A percentile compares a stretch with the other conserved stretches of the same genome.
These are phyloP conservation scores for Candida suzukii DNA, from an alignment of 805 yeast species.

Conservation along the genomic window DNA sequence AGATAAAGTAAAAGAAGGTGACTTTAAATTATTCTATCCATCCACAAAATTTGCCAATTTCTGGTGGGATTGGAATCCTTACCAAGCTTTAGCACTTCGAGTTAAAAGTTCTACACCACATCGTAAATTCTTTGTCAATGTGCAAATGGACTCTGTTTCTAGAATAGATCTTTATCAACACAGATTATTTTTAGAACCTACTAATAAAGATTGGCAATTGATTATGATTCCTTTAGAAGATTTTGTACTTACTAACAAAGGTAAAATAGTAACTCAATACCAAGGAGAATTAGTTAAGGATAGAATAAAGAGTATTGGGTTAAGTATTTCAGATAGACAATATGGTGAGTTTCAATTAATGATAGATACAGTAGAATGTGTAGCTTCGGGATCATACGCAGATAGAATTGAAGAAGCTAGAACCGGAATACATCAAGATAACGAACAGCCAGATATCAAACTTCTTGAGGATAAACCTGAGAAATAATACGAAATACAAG, in stretches of 20 bases:
- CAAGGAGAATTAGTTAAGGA: slow-evolving; percentile 53
- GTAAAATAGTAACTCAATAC: slow-evolving; percentile 45
- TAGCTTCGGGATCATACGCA: slow-evolving; percentile 47
- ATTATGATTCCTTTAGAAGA: slow-evolving; percentile 59
- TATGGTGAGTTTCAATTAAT: slow-evolving; percentile 69
- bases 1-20: slow-evolving; percentile 44
- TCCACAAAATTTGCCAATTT: slow-evolving; percentile 28
- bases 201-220: slow-evolving; percentile 16
- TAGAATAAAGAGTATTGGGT: slow-evolving; percentile 64
- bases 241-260: slow-evolving; percentile 79
- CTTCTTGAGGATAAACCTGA: slow-evolving; percentile 2
- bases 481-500: not conserved
- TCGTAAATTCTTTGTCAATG: slow-evolving; percentile 68
- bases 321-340: slow-evolving; percentile 71
- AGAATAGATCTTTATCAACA: slow-evolving; percentile 80
- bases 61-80: slow-evolving; percentile 69
- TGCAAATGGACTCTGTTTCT: slow-evolving; percentile 75
- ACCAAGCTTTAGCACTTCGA: slow-evolving; percentile 54
- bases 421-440: too few relatives aligned
- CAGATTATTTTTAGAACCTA: slow-evolving; percentile 65
- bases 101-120: slow-evolving; percentile 55
- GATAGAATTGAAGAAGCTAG: slow-evolving; percentile 33
- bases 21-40: slow-evolving; percentile 35
- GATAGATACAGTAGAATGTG: slow-evolving; percentile 66
- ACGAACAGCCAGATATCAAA: not conserved